Conservation (phyloP, 805 yeast genomes). For the Saturnispora galanensis region DNA sequence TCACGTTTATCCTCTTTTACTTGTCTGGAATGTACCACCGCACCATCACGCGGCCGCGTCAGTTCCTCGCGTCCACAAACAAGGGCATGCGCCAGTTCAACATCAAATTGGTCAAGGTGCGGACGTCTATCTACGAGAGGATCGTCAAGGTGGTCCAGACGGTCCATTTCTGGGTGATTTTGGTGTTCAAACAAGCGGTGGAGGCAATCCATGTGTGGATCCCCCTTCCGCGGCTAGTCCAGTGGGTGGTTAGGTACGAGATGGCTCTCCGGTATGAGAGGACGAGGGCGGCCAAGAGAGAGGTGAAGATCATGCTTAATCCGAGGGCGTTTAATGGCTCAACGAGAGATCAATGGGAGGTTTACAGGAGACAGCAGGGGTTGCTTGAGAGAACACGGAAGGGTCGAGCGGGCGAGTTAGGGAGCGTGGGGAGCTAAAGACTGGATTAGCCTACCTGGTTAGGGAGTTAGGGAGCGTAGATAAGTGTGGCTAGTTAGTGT, state of each 20-base stretch:
- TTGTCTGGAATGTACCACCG: slow-evolving; percentile 84
- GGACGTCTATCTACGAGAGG: slow-evolving; percentile 16
- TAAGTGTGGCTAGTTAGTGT: no score
- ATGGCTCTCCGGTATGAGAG: slow-evolving; percentile 4
- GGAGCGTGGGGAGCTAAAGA: background rate
- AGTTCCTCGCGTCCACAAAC: slow-evolving; percentile 73
- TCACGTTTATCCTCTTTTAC: slow-evolving; percentile 69
- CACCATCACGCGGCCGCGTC: slow-evolving; percentile 73
- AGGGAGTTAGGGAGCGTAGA: no score
- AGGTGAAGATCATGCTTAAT: slow-evolving; percentile 66
- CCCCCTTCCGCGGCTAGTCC: slow-evolving; percentile 1
- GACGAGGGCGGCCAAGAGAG: slow-evolving; percentile 11
- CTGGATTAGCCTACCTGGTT: no score
- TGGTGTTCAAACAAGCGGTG: background rate
- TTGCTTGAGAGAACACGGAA: slow-evolving; percentile 67
- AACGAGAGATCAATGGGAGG: slow-evolving; percentile 88
- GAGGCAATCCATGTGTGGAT: slow-evolving; percentile 6
- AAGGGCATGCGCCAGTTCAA: slow-evolving; percentile 83
- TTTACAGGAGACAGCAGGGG: slow-evolving; percentile 92
- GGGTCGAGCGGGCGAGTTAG: background rate
- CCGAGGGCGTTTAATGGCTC: slow-evolving; percentile 77
- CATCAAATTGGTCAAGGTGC: slow-evolving; percentile 60
- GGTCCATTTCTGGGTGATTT: slow-evolving; percentile 2
- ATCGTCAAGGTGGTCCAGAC: slow-evolving; percentile 2
- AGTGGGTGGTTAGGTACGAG: slow-evolving; percentile 6